Evolutionary conservation across 225 moss, liverwort and hornwort species (phyloP).

Genomic region (Pseudisothecium myosuroides): DNA sequence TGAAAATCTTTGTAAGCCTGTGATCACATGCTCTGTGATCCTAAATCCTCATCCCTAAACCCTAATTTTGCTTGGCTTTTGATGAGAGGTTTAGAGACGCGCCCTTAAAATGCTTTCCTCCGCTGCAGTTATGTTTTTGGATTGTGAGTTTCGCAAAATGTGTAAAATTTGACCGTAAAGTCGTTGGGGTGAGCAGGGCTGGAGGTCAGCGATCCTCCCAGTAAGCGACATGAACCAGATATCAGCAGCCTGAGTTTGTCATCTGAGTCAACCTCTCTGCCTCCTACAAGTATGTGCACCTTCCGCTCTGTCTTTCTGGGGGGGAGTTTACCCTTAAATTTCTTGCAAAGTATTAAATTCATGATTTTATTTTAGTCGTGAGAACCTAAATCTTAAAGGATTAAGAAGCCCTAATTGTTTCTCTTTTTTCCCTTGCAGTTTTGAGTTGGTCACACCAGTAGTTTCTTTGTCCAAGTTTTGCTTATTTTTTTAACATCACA

Average conservation of each 20-base stretch:
- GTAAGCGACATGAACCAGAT: conserved; percentile 48
- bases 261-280: conserved; percentile 2
- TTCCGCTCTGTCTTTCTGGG: not conserved
- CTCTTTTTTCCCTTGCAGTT: not conserved
- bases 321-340: not conserved
- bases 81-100: not conserved
- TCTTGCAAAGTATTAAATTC: not conserved
- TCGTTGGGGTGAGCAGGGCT: conserved; percentile 29
- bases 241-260: conserved; percentile 25
- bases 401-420: not conserved
- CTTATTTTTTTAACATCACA: not conserved
- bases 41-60: not conserved
- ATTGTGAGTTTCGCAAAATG: not conserved
- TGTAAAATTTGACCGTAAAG: not conserved
- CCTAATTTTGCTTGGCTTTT: not conserved
- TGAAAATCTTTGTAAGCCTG: conserved; percentile 37
- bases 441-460: not conserved
- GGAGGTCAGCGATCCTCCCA: conserved; percentile 51
- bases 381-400: not conserved
- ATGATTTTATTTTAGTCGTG: not conserved
- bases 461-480: not conserved
- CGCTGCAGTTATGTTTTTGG: not conserved
- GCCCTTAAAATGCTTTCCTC: not conserved
- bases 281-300: conserved; percentile 16
- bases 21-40: not conserved